These are phyloP conservation scores for Pseudocercospora musae DNA, from an alignment of 2,329 filamentous ascomycete genomes.

Conservation along the genomic window DNA sequence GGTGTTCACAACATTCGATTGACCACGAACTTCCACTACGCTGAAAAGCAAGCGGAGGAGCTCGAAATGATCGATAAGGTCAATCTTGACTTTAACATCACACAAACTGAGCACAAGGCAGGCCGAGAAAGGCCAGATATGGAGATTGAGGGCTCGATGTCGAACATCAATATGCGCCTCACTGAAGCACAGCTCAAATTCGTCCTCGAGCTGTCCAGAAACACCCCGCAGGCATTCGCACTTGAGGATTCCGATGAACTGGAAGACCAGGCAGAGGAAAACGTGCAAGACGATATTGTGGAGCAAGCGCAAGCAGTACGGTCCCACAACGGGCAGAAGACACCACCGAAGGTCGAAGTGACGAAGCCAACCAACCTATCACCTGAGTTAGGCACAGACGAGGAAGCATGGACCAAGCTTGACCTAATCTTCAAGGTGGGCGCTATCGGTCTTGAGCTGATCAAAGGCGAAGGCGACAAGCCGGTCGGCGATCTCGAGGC, in stretches of 20 bases:
- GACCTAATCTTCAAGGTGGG: conserved; percentile 88
- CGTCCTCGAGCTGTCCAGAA: conserved; percentile 78
- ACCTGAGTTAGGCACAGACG: conserved; percentile 67
- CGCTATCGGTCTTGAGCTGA: conserved; percentile 82
- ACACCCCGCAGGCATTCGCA: conserved; percentile 82
- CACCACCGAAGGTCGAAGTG: conserved; percentile 12
- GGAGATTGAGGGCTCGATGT: conserved; percentile 88
- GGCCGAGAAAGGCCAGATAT: conserved; percentile 80
- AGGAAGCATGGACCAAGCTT: conserved; percentile 83
- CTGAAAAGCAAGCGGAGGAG: conserved; percentile 70
- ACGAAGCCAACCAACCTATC: conserved; percentile 34
- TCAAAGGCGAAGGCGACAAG: conserved; percentile 69
- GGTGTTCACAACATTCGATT: conserved; percentile 90
- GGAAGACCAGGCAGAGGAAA: conserved; percentile 70
- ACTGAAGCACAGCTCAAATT: conserved; percentile 91
- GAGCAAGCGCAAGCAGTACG: conserved; percentile 49
- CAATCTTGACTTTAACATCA: conserved; percentile 88
- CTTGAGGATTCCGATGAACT: conserved; percentile 65
- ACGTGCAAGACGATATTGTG: conserved; percentile 60
- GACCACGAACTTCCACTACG: conserved; percentile 84
- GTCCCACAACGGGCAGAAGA: conserved; percentile 44
- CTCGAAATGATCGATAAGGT: conserved; percentile 97
- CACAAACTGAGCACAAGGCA: conserved; percentile 79
- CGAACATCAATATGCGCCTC: conserved; percentile 83
- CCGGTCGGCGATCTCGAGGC: conserved; percentile 75